Base-by-base conservation (phyloP, 768 basidiomycete genomes). In the Kwoniella botswanensis region DNA sequence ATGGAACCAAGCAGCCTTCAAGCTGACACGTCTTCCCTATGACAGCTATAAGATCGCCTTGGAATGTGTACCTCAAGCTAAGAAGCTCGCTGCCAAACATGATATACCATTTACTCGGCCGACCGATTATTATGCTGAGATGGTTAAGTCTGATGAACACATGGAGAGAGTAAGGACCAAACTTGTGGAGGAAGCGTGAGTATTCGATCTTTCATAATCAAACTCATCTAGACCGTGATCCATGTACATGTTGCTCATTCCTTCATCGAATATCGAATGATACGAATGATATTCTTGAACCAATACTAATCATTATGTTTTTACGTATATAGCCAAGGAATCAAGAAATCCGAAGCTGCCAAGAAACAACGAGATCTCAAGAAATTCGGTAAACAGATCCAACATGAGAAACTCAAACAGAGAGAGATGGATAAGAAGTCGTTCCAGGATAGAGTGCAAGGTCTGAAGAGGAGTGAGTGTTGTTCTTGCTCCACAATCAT, bases 341-440 rank as follows among this genome's bases (percentile, higher is more conserved):
- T 98, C 76, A 94, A 97, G 83, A 92, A 92, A 83, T 88, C 91
- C 70, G 96, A 98, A 80, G 92, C 93, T 65, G 94, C 93, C 79
- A 88, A 92, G 74, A 91, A 90, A 76, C 93, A 98, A 83, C 88
- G 97, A 57, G 92, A 97, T 78, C 91, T 93, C 66, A 98, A 98
- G 87, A 98, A 98, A 86, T 97, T 93, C 79, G 96, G 96, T 26
- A 99, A 98, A 84, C 93, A 98, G 84, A 93, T 98, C 12, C 97
- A 99, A 84, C 84, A 92, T 46, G 95, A 98, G 86, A 94, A 94
- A 84, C 86, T 93, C 74, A 93, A 93, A 82, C 93, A 96, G 86
- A 86, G 96, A 56, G 91, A 94, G 83, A 88, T 86, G 79, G 88
- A 89, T 68, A 95, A 94, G 87, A 97, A 95, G 86, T 92, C 93